Percentiles rank a stretch among this genome's conserved stretches.
These are phyloP conservation scores for Calocybe cyanea DNA, from an alignment of 768 basidiomycete species.

Conservation along the genomic window DNA sequence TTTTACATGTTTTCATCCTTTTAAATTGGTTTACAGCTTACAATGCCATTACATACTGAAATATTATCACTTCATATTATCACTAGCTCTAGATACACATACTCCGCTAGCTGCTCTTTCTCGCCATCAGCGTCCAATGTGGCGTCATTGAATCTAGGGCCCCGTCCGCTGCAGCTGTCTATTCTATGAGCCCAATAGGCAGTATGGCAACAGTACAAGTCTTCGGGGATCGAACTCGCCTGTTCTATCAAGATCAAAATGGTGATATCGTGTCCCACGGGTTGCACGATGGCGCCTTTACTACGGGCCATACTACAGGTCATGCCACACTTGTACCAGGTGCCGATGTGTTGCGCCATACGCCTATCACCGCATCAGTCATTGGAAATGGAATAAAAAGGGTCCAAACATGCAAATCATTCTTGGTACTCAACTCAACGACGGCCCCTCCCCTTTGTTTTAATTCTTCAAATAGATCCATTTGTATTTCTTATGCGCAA, in stretches of 20 bases:
- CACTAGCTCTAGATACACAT: too few relatives aligned
- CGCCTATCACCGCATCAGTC: not conserved
- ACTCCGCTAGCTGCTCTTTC: too few relatives aligned
- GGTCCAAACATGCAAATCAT: not conserved
- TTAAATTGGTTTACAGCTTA: too few relatives aligned
- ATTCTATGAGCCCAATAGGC: not conserved
- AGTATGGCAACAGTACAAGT: not conserved
- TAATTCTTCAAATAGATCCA: not conserved
- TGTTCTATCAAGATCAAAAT: not conserved
- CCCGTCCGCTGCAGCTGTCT: not conserved
- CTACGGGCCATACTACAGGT: not conserved
- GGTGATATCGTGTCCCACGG: not conserved
- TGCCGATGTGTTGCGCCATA: not conserved
- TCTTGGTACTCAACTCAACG: too few relatives aligned
- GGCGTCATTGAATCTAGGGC: too few relatives aligned
- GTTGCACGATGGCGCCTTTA: not conserved
- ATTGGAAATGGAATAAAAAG: not conserved
- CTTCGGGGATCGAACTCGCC: not conserved
- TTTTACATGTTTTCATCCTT: too few relatives aligned
- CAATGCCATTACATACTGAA: too few relatives aligned
- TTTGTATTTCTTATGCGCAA: not conserved
- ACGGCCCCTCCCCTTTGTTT: too few relatives aligned
- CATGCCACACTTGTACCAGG: not conserved
- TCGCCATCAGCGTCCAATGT: too few relatives aligned
- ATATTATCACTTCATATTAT: too few relatives aligned